Conservation (phyloP, 805 yeast genomes). For the Debaryomyces prosopidis region DNA sequence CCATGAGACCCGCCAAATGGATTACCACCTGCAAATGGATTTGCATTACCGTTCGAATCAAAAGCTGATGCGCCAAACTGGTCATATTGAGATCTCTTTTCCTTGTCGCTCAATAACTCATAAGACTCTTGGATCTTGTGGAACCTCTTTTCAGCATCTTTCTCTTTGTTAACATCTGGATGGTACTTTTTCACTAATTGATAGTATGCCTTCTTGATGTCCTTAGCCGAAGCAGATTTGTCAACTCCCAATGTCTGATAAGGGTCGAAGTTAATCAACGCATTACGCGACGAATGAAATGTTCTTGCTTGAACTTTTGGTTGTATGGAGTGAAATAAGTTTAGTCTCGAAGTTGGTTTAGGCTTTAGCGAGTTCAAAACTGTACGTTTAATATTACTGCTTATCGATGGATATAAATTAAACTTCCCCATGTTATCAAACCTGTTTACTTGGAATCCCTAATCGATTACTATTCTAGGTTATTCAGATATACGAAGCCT, state of each 20-base stretch:
- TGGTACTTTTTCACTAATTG: conserved; percentile 91
- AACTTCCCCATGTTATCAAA: conserved; percentile 2
- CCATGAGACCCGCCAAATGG: conserved; percentile 42
- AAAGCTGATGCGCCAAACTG: conserved; percentile 89
- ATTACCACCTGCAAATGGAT: conserved; percentile 45
- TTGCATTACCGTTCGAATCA: conserved; percentile 56
- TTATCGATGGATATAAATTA: conserved; percentile 3
- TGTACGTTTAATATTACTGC: conserved; percentile 5
- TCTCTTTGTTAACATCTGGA: conserved; percentile 94
- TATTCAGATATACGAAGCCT: too few species aligned
- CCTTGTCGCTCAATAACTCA: conserved; percentile 83
- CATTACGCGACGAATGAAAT: conserved; percentile 46
- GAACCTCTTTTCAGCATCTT: conserved; percentile 82
- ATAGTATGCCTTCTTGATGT: conserved; percentile 92
- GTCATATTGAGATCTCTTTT: conserved; percentile 85
- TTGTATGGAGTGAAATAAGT: neutral
- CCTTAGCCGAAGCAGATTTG: conserved; percentile 68
- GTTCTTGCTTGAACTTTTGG: conserved; percentile 1
- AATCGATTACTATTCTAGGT: neutral
- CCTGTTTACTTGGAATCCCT: neutral
- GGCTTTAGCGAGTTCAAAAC: conserved; percentile 1
- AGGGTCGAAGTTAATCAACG: conserved; percentile 61
- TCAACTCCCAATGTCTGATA: conserved; percentile 80
- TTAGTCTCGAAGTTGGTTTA: neutral
- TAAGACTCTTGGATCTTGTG: conserved; percentile 94